Percentiles rank a stretch among this genome's conserved stretches.
Conservation (phyloP, 345 rosid species). For the Mercurialis annua region DNA sequence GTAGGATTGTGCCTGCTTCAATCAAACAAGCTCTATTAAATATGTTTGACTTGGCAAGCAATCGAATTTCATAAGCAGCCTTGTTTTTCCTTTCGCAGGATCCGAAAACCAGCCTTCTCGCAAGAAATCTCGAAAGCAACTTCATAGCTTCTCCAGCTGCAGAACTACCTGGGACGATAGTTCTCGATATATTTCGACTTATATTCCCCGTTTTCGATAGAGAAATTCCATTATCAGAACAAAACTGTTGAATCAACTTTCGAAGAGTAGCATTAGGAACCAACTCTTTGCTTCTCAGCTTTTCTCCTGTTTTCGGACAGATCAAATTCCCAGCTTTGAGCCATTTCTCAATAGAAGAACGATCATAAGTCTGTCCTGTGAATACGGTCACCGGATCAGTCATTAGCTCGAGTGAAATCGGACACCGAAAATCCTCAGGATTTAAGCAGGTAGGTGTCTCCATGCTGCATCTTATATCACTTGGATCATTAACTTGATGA, state of each 20-base stretch:
- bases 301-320: constrained; percentile 88
- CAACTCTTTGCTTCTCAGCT: constrained; percentile 43
- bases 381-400: constrained; percentile 73
- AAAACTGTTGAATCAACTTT: constrained; percentile 58
- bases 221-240: constrained; percentile 44
- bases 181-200: constrained; percentile 40
- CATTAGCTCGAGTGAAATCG: constrained; percentile 85
- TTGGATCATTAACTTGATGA: constrained; percentile 26
- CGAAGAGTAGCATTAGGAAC: constrained; percentile 55
- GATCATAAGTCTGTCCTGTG: constrained; percentile 87
- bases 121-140: constrained; percentile 46
- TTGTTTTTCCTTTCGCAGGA: constrained; percentile 46
- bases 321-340: constrained; percentile 59
- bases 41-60: constrained; percentile 57
- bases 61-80: constrained; percentile 61
- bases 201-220: constrained; percentile 29
- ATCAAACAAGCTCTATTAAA: constrained; percentile 59
- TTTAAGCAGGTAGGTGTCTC: constrained; percentile 54
- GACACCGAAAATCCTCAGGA: constrained; percentile 78
- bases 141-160: constrained; percentile 49
- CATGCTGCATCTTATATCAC: constrained; percentile 22
- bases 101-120: constrained; percentile 57
- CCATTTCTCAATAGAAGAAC: constrained; percentile 78
- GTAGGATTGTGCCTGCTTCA: constrained; percentile 53
- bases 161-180: constrained; percentile 47